These are phyloP conservation scores for Monosporozyma aquatica DNA, from an alignment of 805 yeast genomes.

Conservation along the genomic window DNA sequence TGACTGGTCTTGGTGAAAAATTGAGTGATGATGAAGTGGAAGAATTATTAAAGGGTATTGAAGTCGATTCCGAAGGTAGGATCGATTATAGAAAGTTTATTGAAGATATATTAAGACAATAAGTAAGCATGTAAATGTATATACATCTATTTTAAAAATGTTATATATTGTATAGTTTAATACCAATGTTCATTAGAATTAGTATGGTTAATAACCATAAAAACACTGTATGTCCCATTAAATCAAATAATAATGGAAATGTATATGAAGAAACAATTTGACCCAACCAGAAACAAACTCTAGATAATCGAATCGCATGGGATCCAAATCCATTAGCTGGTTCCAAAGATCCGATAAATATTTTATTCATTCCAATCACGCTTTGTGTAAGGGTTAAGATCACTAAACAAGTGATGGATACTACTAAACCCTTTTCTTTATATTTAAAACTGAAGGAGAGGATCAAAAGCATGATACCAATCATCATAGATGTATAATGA, in stretches of 20 bases:
- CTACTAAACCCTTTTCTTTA: not conserved
- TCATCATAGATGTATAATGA: not conserved
- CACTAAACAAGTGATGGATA: not conserved
- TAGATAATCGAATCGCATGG: not conserved
- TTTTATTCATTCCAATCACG: not conserved
- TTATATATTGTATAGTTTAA: not conserved
- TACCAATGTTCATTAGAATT: not conserved
- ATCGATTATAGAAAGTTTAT: conserved; percentile 94
- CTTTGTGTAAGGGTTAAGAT: not conserved
- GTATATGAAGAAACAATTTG: conserved; percentile 1
- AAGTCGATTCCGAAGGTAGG: conserved; percentile 85
- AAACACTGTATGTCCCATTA: conserved; percentile 1
- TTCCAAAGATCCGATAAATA: not conserved
- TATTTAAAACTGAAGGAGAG: not conserved
- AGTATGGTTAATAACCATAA: not conserved
- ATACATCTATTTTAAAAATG: not conserved
- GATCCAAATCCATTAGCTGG: not conserved
- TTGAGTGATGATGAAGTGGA: conserved; percentile 86
- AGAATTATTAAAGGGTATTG: conserved; percentile 90
- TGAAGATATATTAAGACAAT: conserved; percentile 86
- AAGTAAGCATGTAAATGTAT: too few relatives aligned
- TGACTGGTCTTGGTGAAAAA: conserved; percentile 94
- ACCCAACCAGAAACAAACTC: conserved; percentile 2
- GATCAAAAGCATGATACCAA: not conserved
- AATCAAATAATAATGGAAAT: conserved; percentile 4